Conservation (phyloP, 176 grass and related monocot genomes). For the Paspalum notatum region DNA sequence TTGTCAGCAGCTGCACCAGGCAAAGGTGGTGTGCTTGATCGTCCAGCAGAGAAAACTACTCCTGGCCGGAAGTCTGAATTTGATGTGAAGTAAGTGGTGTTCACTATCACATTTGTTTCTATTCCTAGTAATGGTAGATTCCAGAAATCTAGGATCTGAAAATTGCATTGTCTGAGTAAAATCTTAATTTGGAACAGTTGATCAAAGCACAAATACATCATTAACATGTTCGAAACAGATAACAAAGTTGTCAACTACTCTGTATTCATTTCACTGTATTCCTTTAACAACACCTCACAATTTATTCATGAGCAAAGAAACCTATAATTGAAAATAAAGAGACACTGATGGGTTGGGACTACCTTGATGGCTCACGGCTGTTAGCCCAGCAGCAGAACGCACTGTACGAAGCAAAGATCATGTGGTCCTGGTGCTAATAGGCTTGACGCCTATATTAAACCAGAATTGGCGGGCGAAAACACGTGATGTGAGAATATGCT, state of each 20-base stretch:
- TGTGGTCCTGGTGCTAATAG: background rate
- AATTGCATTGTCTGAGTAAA: background rate
- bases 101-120: background rate
- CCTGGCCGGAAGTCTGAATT: conserved; percentile 89
- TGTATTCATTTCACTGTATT: conserved; percentile 1
- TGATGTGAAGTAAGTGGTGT: conserved; percentile 68
- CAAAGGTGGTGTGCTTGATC: conserved; percentile 92
- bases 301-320: background rate
- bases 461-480: background rate
- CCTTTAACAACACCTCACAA: background rate
- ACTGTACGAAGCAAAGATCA: background rate
- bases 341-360: background rate
- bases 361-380: background rate
- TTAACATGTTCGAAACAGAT: background rate
- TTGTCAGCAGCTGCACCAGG: conserved; percentile 66
- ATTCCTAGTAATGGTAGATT: conserved; percentile 1
- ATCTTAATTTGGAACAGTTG: background rate
- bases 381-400: too few relatives aligned
- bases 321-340: background rate
- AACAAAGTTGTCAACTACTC: conserved; percentile 16
- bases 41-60: conserved; percentile 79
- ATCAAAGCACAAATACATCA: background rate
- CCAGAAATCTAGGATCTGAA: background rate
- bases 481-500: background rate
- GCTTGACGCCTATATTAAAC: background rate